Evolutionary conservation across 352 stramenopile species (phyloP).

Genomic region (Pythium scleroteichum): DNA sequence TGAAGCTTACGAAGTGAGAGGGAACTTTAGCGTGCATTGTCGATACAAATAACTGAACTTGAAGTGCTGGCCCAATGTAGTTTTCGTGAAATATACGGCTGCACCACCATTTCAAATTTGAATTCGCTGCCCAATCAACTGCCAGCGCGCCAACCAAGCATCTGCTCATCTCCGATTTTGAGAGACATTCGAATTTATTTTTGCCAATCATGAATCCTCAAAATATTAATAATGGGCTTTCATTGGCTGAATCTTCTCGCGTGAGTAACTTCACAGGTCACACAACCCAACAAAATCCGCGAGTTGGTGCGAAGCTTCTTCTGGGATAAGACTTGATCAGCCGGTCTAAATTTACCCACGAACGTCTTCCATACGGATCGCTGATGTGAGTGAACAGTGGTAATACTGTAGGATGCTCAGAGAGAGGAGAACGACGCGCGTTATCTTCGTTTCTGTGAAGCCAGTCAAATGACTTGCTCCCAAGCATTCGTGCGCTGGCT

Average conservation of each 20-base stretch:
- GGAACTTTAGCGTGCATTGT: not conserved
- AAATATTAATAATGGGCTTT: not conserved
- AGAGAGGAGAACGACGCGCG: too few relatives aligned
- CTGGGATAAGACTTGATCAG: too few relatives aligned
- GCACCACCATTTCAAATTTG: constrained; percentile 17
- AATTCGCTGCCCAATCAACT: constrained; percentile 14
- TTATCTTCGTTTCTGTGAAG: too few relatives aligned
- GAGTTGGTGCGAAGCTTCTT: too few relatives aligned
- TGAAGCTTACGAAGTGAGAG: constrained; percentile 6
- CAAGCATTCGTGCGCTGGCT: constrained; percentile 7
- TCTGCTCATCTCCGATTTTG: constrained; percentile 1
- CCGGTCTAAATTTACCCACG: too few relatives aligned
- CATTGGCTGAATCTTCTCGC: not conserved
- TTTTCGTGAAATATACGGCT: constrained; percentile 17
- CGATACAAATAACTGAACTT: constrained; percentile 8
- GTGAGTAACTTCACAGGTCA: too few relatives aligned
- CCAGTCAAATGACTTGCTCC: too few relatives aligned
- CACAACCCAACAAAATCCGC: too few relatives aligned
- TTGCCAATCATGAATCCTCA: constrained; percentile 1
- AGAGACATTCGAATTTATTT: constrained; percentile 11
- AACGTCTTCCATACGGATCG: too few relatives aligned
- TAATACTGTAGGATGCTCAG: too few relatives aligned
- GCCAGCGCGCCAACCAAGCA: constrained; percentile 14
- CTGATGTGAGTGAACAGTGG: too few relatives aligned
- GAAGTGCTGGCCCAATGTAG: constrained; percentile 20